Evolutionary conservation across 805 yeast species (phyloP).

Genomic region (Yamadazyma takamatsuzukensis): DNA sequence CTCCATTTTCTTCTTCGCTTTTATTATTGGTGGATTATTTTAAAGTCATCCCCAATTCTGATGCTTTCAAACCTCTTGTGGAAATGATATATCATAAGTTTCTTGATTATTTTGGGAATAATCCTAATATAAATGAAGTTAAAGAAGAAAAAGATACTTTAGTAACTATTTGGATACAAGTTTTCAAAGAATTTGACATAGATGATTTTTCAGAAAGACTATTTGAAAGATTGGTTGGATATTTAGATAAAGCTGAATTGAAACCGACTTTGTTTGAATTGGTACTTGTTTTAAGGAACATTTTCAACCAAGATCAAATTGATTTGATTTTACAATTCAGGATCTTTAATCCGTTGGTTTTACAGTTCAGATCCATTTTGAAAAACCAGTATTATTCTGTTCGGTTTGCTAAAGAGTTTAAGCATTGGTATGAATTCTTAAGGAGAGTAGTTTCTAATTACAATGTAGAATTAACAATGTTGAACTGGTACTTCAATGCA

Average conservation of each 20-base stretch:
- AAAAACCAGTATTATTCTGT: neutral
- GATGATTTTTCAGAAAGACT: neutral
- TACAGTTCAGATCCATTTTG: neutral
- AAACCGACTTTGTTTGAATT: slow-evolving; percentile 1
- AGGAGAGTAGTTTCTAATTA: neutral
- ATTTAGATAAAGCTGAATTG: no score
- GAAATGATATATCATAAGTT: slow-evolving; percentile 9
- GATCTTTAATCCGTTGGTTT: slow-evolving; percentile 38
- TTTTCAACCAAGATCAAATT: slow-evolving; percentile 3
- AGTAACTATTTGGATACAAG: slow-evolving; percentile 7
- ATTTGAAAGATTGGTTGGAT: neutral
- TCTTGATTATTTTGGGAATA: slow-evolving; percentile 5
- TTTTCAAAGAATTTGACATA: slow-evolving; percentile 5
- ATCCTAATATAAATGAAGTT: slow-evolving; percentile 1
- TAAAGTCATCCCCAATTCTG: slow-evolving; percentile 9
- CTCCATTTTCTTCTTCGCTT: slow-evolving; percentile 12
- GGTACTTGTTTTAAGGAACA: slow-evolving; percentile 1
- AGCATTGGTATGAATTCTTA: slow-evolving; percentile 3
- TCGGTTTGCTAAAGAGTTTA: slow-evolving; percentile 3
- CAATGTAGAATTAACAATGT: neutral
- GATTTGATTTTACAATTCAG: slow-evolving; percentile 24
- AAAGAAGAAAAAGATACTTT: slow-evolving; percentile 3
- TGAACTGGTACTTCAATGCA: slow-evolving; percentile 13
- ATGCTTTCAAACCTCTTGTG: slow-evolving; percentile 4
- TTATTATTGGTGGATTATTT: slow-evolving; percentile 19